Conservation (phyloP, 2,329 filamentous ascomycete genomes). For the Cucurbitaria berberidis region DNA sequence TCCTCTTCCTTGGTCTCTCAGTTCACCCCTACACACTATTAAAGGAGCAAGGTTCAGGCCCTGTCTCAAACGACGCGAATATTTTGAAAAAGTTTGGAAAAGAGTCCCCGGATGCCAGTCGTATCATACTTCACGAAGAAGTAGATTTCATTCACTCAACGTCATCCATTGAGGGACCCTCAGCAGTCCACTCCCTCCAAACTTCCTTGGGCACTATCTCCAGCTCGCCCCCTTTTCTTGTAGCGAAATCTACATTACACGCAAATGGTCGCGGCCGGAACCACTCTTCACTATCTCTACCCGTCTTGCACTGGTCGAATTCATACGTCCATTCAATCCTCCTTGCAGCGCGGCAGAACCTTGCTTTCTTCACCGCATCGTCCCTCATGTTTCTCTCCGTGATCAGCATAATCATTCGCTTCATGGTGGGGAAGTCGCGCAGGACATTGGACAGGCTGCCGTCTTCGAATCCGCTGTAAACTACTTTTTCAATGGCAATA, state of each 20-base stretch:
- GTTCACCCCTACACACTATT: too few species aligned
- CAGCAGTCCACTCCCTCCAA: constrained; percentile 14
- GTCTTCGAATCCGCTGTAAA: constrained; percentile 17
- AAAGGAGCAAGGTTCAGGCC: too few species aligned
- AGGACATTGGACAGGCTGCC: constrained; percentile 28
- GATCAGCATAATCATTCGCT: constrained; percentile 25
- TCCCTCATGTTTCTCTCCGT: constrained; percentile 10
- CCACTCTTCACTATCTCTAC: background rate
- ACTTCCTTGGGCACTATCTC: constrained; percentile 12
- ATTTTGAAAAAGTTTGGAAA: too few species aligned
- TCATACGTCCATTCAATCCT: constrained; percentile 28
- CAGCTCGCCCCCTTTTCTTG: constrained; percentile 1
- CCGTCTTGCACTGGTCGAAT: constrained; percentile 9
- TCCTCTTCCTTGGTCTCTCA: too few species aligned
- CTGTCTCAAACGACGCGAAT: too few species aligned
- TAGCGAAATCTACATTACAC: constrained; percentile 23
- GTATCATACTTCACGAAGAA: too few species aligned
- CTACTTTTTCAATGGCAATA: constrained; percentile 23
- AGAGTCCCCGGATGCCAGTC: too few species aligned
- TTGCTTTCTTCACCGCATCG: constrained; percentile 8
- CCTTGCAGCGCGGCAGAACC: constrained; percentile 22
- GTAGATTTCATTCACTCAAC: too few species aligned
- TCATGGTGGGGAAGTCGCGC: constrained; percentile 23
- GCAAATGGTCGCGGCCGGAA: constrained; percentile 2
- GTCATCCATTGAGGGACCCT: too few species aligned